phyloP scores from a whole-genome alignment of 441 rosid genomes.

The Adansonia gregorii region DNA sequence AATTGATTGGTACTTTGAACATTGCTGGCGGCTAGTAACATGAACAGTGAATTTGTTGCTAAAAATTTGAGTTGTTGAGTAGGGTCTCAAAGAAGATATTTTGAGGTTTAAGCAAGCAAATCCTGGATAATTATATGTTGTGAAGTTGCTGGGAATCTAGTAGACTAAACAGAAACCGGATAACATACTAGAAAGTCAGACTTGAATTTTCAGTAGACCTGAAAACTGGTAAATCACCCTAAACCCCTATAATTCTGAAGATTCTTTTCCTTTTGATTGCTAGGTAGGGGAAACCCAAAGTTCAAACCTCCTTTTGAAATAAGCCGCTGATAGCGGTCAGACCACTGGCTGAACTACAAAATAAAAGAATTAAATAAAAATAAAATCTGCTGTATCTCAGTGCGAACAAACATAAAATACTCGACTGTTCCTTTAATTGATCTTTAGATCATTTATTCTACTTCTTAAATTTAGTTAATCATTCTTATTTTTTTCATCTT shows the following conservation, averaged over 20 bases:
- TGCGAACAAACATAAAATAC: neutral
- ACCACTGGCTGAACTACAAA: neutral
- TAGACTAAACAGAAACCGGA: neutral
- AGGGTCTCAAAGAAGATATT: slow-evolving; percentile 14
- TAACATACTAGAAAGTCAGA: no score
- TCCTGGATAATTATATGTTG: neutral
- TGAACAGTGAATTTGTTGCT: slow-evolving; percentile 7
- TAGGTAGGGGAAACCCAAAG: neutral
- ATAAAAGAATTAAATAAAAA: neutral
- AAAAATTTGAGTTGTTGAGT: neutral
- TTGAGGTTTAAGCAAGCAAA: neutral
- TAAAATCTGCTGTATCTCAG: neutral
- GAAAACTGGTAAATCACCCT: neutral
- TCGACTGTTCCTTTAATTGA: neutral
- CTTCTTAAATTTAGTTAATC: neutral
- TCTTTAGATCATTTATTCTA: neutral
- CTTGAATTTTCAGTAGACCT: neutral
- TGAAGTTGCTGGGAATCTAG: neutral
- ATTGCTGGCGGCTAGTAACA: neutral
- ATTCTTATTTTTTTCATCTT: neutral
- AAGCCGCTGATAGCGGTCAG: neutral
- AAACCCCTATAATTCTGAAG: neutral
- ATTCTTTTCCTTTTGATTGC: neutral
- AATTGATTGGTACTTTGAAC: neutral
- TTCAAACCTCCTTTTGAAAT: neutral